Conservation (phyloP, 768 basidiomycete genomes). For the Collybia nuda region DNA sequence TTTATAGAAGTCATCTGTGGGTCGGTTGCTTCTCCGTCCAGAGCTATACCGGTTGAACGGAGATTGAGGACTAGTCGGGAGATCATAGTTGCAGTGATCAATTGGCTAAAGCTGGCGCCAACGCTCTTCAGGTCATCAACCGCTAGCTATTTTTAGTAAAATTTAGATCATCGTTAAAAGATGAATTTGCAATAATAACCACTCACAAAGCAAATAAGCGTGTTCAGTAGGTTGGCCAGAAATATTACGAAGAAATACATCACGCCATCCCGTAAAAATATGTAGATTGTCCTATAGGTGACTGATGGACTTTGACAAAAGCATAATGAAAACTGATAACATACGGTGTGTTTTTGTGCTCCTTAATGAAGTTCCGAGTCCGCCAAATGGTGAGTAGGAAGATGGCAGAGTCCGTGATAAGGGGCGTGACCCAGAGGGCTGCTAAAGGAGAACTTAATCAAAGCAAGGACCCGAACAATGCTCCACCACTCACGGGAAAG, state of each 20-base stretch:
- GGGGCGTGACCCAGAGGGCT: conserved; percentile 21
- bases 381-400: conserved; percentile 10
- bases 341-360: conserved; percentile 9
- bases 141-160: too few species aligned
- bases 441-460: conserved; percentile 11
- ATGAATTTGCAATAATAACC: too few species aligned
- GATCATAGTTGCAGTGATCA: conserved; percentile 25
- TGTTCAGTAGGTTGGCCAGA: conserved; percentile 22
- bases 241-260: conserved; percentile 27
- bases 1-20: too few species aligned
- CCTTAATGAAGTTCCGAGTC: conserved; percentile 9
- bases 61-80: conserved; percentile 30
- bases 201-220: conserved; percentile 25
- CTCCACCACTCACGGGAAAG: conserved; percentile 19
- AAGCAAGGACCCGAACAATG: not conserved
- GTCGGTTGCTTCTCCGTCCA: too few species aligned
- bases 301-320: not conserved
- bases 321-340: not conserved
- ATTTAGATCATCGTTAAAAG: too few species aligned
- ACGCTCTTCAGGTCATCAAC: too few species aligned
- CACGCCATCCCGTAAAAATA: conserved; percentile 24
- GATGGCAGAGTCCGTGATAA: conserved; percentile 17
- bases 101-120: conserved; percentile 29
- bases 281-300: conserved; percentile 18
- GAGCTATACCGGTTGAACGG: conserved; percentile 9